Evolutionary conservation across 2,329 filamentous ascomycete species (phyloP), one percentile per base, ranked within the genome.

Genomic region (Camptophora hylomeconis): DNA sequence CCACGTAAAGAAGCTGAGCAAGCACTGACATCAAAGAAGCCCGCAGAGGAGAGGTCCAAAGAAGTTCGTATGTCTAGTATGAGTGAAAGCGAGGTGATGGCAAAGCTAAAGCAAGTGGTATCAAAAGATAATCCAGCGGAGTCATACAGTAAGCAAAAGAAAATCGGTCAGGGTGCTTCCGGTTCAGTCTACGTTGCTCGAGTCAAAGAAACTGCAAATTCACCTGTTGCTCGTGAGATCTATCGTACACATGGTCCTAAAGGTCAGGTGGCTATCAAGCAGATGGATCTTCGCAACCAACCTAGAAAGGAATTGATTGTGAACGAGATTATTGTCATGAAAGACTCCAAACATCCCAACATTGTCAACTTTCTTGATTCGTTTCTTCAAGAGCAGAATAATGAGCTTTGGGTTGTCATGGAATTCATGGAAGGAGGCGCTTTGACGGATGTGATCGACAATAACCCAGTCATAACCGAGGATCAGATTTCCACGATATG

Each of bases 321-420:
- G 30, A 98, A 98, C 55, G 89, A 98, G 51, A 98, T 98, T 50
- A 92, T 98, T 62, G 89, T 98, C 36, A 98, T 98, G 89, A 94
- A 95, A 63, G 89, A 98, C 60, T 93, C 83, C 64, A 81, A 86
- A 52, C 89, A 98, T 56, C 77, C 80, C 37, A 98, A 98, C 57
- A 98, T 98, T 63, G 89, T 98, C 57, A 98, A 98, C 60, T 98
- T 93, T 61, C 63, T 98, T 18, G 89, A 98, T 46, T 86, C 87
- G 3, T 98, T 95, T 65, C 61, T 98, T 50, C 81, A 89, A 48
- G 92, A 94, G 54, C 87, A 89, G 55, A 84, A 81, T 47, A 72
- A 80, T 31, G 89, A 98, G 54, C 69, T 98, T n/a, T 98, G 89
- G 89, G 84, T 98, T 7, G 87, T 98, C 29, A 93, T 98, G 89